Evolutionary conservation across 73 alveolate species (phyloP).

Genomic region (Tetrahymena elliotti): DNA sequence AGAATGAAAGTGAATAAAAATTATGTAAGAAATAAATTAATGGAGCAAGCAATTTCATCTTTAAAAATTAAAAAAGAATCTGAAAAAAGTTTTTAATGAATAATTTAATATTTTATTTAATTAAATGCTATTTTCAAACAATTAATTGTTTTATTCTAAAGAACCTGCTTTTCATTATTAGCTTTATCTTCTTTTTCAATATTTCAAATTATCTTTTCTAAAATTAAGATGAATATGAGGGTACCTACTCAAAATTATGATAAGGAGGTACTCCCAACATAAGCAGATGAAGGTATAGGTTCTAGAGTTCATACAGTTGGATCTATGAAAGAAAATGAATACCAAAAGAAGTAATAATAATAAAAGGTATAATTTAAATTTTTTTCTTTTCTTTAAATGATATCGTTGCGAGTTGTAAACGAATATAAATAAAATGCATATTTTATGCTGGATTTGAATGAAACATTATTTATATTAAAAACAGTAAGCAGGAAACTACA

Average conservation of each 20-base stretch:
- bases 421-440: too few relatives aligned
- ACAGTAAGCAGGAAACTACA: neutral
- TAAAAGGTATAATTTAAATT: neutral
- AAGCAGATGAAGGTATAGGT: neutral
- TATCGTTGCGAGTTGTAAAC: neutral
- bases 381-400: neutral
- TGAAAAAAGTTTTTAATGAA: too few relatives aligned
- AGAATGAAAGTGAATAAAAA: neutral
- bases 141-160: too few relatives aligned
- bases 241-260: neutral
- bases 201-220: neutral
- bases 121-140: neutral
- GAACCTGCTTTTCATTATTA: neutral
- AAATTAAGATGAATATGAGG: neutral
- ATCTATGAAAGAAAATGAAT: neutral
- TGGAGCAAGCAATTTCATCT: neutral
- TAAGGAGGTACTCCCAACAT: neutral
- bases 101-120: too few relatives aligned
- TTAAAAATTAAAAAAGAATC: neutral
- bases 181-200: neutral
- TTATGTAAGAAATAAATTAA: neutral
- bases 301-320: neutral
- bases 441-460: neutral
- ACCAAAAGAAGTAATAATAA: neutral
- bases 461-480: neutral